Base-by-base conservation (phyloP, 495 filamentous ascomycete genomes). In the Hyaloscypha hepaticicola region DNA sequence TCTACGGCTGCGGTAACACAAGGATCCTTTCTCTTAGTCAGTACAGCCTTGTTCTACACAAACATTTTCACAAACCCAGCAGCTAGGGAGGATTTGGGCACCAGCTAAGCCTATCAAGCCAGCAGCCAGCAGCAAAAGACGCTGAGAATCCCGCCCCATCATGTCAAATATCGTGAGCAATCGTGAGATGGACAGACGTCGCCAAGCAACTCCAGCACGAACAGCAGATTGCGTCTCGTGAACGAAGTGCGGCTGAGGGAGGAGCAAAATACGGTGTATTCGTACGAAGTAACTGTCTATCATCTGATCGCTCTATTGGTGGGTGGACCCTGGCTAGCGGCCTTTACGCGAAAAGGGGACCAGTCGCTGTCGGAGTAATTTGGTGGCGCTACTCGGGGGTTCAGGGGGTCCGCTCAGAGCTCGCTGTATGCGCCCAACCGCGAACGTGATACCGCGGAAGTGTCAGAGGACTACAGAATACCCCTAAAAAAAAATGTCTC, bases 111-210 rank as follows among this genome's bases (percentile, higher is more conserved):
- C 50, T 53, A 53, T 53, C 50, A 53, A 53, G 50, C 50, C 50
- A 53, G 50, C 22, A 29, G 50, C 26, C 22, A 53, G 50, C 4
- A 53, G 50, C 50, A 53, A 53, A 53, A 53, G 50, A 53, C n/a
- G 50, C 50, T 53, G 50, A 53, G 50, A 53, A 53, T 53, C 50
- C 22, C 9, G 50, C 50, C 4, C 50, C 50, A 53, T 53, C 9
- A 53, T 28, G 50, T 53, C 50, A 21, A 53, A 21, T 53, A 19
- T 53, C 50, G 50, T 53, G 50, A 53, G 50, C 50, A 53, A 53
- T 53, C 50, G n/a, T 53, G 50, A 53, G 50, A 53, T 53, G 50
- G 50, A 53, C 50, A 53, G 50, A 53, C 50, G 50, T 28, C 50
- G 50, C 50, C 48, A 7, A 16, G 50, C 50, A 53, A 53, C 21